Evolutionary conservation across 805 yeast species (phyloP), one percentile per base, ranked within the genome.

Genomic region (Candida tallmaniae): DNA sequence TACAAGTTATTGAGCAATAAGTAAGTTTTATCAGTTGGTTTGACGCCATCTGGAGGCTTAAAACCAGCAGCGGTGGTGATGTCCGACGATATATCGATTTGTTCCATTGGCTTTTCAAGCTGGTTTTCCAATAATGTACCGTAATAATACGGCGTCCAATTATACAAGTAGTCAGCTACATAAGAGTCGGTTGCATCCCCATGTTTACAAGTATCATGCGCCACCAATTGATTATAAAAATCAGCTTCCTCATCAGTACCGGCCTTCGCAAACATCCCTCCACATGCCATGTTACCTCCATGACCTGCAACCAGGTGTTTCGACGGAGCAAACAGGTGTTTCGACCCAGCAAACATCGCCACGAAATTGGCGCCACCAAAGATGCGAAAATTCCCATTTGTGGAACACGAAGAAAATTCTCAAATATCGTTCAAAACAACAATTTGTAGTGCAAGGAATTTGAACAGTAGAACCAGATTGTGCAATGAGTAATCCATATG

Each of bases 291-390:
- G 3, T 83, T 74, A 0, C 96, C 97, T 5, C 70, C 84, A 50
- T 90, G 98, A 5, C 98, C 98, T 0, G 97, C 97, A 3, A 93
- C 97, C 58, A 79, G 83, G 50, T 83, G 85, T n/a, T 36, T 34
- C 8, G 56, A 40, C 7, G 25, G 23, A 7, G 12, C 14, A 16
- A 35, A 35, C 15, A n/a, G 83, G 50, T 83, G 85, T n/a, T 36
- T 34, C 8, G 56, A 40, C 7, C 21, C 20, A 7, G 12, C 14
- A 16, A 35, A 35, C 15, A n/a, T n/a, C n/a, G n/a, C n/a, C n/a
- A n/a, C n/a, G n/a, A n/a, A n/a, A n/a, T n/a, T n/a, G n/a, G n/a
- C n/a, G n/a, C n/a, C n/a, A n/a, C 23, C 23, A 20, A 20, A 20
- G 7, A 20, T 7, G 10, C 23, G 23, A 20, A 20, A 20, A 8